Conservation (phyloP, 805 yeast genomes). For the Torulaspora quercuum region DNA sequence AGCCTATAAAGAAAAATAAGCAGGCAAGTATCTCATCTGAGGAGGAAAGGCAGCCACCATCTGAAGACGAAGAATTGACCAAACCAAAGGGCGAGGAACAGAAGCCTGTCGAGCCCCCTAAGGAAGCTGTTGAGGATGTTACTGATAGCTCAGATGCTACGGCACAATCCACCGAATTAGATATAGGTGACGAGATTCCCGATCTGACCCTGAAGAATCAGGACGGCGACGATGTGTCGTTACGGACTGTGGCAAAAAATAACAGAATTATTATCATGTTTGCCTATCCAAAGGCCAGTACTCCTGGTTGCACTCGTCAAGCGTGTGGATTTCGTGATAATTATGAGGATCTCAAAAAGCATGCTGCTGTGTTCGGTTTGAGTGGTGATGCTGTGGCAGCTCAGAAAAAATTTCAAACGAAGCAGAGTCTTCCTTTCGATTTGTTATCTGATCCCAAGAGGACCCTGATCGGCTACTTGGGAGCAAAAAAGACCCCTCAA, state of each 20-base stretch:
- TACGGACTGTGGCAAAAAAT: conserved; percentile 41
- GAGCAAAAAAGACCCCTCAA: conserved; percentile 75
- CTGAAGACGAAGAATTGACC: conserved; percentile 9
- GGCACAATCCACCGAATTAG: conserved; percentile 22
- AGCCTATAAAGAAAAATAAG: conserved; percentile 3
- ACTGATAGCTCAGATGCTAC: conserved; percentile 11
- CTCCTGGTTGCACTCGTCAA: conserved; percentile 96
- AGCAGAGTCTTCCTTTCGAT: conserved; percentile 69
- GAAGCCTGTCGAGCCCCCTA: too few species aligned
- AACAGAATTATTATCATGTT: conserved; percentile 52
- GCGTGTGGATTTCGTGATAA: conserved; percentile 82
- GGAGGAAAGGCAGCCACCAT: conserved; percentile 11
- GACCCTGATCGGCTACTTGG: conserved; percentile 65
- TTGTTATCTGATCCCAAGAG: conserved; percentile 73
- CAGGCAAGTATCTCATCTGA: conserved; percentile 5
- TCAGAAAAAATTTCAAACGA: conserved; percentile 70
- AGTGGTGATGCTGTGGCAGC: conserved; percentile 79
- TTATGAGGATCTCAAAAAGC: conserved; percentile 40
- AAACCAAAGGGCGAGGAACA: conserved; percentile 8
- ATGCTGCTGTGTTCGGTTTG: conserved; percentile 66
- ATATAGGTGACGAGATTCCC: conserved; percentile 66
- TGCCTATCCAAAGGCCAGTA: conserved; percentile 88
- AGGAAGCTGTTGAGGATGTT: too few species aligned
- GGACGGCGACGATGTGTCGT: conserved; percentile 57
- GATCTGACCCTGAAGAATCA: conserved; percentile 62